Percentiles rank a stretch among this genome's conserved stretches.
Evolutionary conservation across 2,329 filamentous ascomycete genomes (phyloP).

Genomic region (Albifimbria verrucaria): DNA sequence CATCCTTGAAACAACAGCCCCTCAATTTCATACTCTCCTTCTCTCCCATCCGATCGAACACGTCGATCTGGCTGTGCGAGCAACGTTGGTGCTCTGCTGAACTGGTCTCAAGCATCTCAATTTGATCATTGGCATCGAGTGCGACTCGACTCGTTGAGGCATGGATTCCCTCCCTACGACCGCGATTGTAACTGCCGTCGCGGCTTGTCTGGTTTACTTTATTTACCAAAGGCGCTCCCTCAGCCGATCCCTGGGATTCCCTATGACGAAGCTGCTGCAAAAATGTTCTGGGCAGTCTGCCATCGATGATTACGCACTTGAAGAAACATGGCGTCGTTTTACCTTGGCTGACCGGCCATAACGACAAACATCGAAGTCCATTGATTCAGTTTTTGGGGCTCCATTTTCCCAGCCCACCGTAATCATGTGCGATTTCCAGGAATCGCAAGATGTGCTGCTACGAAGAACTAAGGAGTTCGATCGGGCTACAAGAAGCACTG

Average conservation of each 20-base stretch:
- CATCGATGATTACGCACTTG: not conserved
- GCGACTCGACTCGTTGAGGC: too few species aligned
- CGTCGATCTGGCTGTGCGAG: too few species aligned
- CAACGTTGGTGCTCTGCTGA: too few species aligned
- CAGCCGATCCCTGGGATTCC: not conserved
- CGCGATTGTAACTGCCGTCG: not conserved
- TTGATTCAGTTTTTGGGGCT: not conserved
- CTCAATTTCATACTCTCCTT: too few species aligned
- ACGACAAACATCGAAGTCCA: not conserved
- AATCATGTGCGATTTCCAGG: not conserved
- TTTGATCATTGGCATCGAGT: too few species aligned
- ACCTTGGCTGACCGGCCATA: not conserved
- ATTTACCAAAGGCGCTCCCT: not conserved
- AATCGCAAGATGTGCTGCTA: not conserved
- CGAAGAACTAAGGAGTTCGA: constrained; percentile 13
- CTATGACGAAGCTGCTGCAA: not conserved
- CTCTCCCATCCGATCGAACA: too few species aligned
- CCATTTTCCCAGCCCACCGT: not conserved
- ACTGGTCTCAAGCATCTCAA: too few species aligned
- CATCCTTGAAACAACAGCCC: too few species aligned
- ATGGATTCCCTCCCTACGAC: not conserved
- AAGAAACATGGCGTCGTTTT: not conserved
- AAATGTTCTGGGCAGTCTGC: not conserved
- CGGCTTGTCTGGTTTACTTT: not conserved
- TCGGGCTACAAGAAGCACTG: not conserved